Evolutionary conservation across 179 eudicot genomes (phyloP), one percentile per base, ranked within the genome.

Genomic region (Pouteria campechiana): DNA sequence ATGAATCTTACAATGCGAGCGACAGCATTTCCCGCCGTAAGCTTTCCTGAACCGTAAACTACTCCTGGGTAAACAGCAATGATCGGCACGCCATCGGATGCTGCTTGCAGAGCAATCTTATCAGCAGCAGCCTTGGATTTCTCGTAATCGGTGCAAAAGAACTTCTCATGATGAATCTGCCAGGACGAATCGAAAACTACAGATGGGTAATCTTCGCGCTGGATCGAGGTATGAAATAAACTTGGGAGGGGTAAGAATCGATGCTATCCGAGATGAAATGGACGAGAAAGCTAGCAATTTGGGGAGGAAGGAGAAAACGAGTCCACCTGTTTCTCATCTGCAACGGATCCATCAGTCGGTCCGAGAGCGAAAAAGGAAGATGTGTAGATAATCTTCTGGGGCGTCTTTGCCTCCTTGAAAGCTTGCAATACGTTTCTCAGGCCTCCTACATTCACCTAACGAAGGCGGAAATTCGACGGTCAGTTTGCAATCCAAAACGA

Each of bases 291-390:
- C n/a, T n/a, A n/a, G n/a, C n/a, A n/a, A n/a, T n/a, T n/a, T n/a
- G n/a, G n/a, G n/a, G n/a, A n/a, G n/a, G n/a, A n/a, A n/a, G n/a
- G n/a, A n/a, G n/a, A 1, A 0, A 30, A 7, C 1, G 3, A 22
- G 0, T 20, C 1, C 42, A 70, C 98, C 50, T 90, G 95, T 64
- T 38, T 64, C 63, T 90, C 95, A 44, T 86, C 87, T 0, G 82
- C 95, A 14, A 75, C 44, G 37, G 52, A 45, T 32, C 90, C 90
- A 41, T 79, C 90, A 22, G 84, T 90, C 1, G 98, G 68, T 35
- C 98, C 98, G 47, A 86, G 62, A 7, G 98, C 95, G 14, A 86
- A 81, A 60, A 86, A 81, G 20, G 98, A 90, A 30, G 94, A 86
- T 6, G 98, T 90, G 59, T 85, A 86, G 5, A 90, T 33, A 6